Conservation (phyloP, 169 alveolate genomes). For the Eimeria praecox region DNA sequence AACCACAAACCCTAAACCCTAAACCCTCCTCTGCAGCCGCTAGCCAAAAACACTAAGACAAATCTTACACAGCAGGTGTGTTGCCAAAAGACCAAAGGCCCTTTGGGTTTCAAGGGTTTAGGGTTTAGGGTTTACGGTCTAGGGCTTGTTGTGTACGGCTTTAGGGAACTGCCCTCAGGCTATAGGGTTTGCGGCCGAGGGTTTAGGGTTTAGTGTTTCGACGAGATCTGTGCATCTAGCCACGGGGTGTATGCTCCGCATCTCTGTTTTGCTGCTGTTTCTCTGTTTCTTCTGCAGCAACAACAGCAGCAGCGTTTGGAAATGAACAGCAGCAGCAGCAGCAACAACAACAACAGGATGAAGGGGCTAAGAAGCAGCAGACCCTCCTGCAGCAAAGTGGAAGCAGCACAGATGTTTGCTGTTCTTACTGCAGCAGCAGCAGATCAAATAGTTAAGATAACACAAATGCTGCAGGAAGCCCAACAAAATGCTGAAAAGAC, state of each 20-base stretch:
- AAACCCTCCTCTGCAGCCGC: neutral
- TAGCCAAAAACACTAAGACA: conserved; percentile 7
- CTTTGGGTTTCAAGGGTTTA: neutral
- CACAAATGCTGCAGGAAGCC: neutral
- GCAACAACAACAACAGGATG: conserved; percentile 9
- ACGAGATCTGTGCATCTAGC: too few species aligned
- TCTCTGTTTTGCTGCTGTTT: neutral
- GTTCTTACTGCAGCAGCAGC: neutral
- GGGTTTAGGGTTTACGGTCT: conserved; percentile 12
- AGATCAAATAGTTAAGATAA: neutral
- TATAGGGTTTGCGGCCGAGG: too few species aligned
- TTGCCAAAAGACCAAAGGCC: neutral
- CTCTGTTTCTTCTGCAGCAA: too few species aligned
- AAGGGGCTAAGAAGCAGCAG: neutral
- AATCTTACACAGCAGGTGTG: neutral
- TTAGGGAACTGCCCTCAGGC: too few species aligned
- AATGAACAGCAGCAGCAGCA: conserved; percentile 45
- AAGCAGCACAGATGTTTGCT: neutral
- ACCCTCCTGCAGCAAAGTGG: neutral
- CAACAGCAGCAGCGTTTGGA: too few species aligned
- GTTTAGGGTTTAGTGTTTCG: neutral
- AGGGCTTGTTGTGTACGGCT: too few species aligned
- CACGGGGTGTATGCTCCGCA: too few species aligned
- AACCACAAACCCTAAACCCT: conserved; percentile 32
- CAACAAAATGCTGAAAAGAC: neutral